Conservation (phyloP, 495 filamentous ascomycete genomes). For the Penicillium daleae region DNA sequence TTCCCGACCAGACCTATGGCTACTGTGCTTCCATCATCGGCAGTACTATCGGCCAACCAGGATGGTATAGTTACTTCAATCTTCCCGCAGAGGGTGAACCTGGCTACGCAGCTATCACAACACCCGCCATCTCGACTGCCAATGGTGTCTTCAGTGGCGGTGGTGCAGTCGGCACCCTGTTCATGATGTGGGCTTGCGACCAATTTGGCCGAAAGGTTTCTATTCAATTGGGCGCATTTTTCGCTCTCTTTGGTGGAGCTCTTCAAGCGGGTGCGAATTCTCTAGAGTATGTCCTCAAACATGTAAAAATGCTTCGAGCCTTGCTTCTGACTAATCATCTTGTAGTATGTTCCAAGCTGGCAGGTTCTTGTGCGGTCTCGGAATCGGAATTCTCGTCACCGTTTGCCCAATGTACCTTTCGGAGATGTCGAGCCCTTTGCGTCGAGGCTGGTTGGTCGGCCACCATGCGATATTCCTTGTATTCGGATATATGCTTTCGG, state of each 20-base stretch:
- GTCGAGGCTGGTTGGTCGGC: conserved; percentile 43
- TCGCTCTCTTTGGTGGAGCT: conserved; percentile 49
- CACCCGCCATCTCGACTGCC: conserved; percentile 49
- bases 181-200: conserved; percentile 51
- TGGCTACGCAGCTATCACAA: conserved; percentile 51
- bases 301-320: background rate
- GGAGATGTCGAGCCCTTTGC: conserved; percentile 41
- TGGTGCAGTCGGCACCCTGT: conserved; percentile 45
- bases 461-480: conserved; percentile 47
- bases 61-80: conserved; percentile 52
- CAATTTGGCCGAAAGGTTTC: conserved; percentile 46
- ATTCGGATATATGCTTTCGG: conserved; percentile 47
- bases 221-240: conserved; percentile 49
- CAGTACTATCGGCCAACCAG: conserved; percentile 57
- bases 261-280: conserved; percentile 49
- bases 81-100: conserved; percentile 42
- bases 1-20: conserved; percentile 40
- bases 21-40: conserved; percentile 56
- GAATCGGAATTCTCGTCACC: conserved; percentile 50
- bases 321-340: conserved; percentile 4
- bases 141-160: conserved; percentile 55
- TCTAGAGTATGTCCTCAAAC: conserved; percentile 30
- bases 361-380: conserved; percentile 52
- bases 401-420: conserved; percentile 52
- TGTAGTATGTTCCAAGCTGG: conserved; percentile 53